These are phyloP conservation scores for Dalbergia cochinchinensis DNA, from an alignment of 306 rosid genomes.

Conservation along the genomic window DNA sequence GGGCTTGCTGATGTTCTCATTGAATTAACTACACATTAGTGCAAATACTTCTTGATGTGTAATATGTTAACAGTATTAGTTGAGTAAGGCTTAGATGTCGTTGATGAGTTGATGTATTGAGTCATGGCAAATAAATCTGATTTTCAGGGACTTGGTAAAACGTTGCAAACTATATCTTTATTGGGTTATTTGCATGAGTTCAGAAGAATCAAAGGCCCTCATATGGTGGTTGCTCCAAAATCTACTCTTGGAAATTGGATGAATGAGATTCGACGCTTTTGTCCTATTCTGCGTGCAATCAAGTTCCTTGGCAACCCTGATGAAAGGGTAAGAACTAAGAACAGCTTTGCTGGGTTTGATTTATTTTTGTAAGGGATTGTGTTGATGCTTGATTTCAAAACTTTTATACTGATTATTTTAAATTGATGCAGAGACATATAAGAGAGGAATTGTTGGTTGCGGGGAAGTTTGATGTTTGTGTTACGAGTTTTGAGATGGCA, in stretches of 20 bases:
- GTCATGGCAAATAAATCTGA: conserved; percentile 35
- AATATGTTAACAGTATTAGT: conserved; percentile 16
- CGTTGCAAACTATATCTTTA: conserved; percentile 94
- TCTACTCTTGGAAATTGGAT: conserved; percentile 99
- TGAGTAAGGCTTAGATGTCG: not conserved
- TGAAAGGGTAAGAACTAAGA: conserved; percentile 70
- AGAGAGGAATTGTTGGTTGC: conserved; percentile 91
- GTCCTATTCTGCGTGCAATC: conserved; percentile 86
- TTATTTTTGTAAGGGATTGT: not conserved
- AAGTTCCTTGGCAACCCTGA: conserved; percentile 99
- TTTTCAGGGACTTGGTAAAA: conserved; percentile 96
- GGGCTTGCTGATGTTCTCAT: conserved; percentile 24
- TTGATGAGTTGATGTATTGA: conserved; percentile 14
- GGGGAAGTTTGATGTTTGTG: conserved; percentile 97
- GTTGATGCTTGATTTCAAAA: conserved; percentile 1
- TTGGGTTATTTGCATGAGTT: conserved; percentile 94
- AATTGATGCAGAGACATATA: conserved; percentile 76
- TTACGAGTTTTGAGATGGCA: conserved; percentile 99
- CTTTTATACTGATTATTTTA: conserved; percentile 15
- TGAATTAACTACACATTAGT: conserved; percentile 23
- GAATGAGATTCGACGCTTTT: conserved; percentile 98
- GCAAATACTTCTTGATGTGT: conserved; percentile 14
- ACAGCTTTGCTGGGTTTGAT: conserved; percentile 33
- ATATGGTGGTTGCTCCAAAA: conserved; percentile 99
- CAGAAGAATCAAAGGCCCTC: conserved; percentile 95